Percentiles rank a stretch among this genome's conserved stretches.
Conservation (phyloP, 768 basidiomycete species). For the Pleurotus eryngii region DNA sequence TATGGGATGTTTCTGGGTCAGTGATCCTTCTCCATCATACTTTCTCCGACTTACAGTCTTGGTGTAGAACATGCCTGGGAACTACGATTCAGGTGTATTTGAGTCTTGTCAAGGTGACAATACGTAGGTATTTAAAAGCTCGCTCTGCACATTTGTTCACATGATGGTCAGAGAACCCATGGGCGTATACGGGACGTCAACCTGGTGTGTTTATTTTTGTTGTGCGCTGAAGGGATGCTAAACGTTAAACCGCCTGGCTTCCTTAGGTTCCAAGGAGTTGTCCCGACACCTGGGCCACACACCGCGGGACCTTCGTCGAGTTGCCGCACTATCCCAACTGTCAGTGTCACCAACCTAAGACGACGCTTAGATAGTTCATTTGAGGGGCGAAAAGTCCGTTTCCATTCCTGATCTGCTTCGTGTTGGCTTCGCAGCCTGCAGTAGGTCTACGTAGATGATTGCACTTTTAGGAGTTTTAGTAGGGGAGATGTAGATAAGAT, state of each 20-base stretch:
- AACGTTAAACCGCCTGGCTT: background rate
- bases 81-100: constrained; percentile 57
- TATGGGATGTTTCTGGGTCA: constrained; percentile 56
- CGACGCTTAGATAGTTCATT: background rate
- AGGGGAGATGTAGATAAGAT: too few species aligned
- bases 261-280: constrained; percentile 5
- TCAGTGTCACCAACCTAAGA: background rate
- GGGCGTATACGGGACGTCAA: constrained; percentile 73
- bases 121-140: constrained; percentile 26
- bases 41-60: constrained; percentile 10
- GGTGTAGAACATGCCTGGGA: constrained; percentile 70
- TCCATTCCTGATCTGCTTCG: background rate
- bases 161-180: constrained; percentile 41
- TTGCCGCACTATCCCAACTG: constrained; percentile 8
- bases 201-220: constrained; percentile 34
- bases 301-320: constrained; percentile 3
- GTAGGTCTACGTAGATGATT: too few species aligned
- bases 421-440: background rate
- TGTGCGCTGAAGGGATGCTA: background rate
- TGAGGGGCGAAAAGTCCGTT: background rate
- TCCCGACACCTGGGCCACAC: constrained; percentile 2
- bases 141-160: too few species aligned
- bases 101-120: constrained; percentile 65
- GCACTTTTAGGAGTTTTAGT: too few species aligned
- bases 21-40: constrained; percentile 9